Percentiles rank a stretch among this genome's conserved stretches.
Evolutionary conservation across 768 basidiomycete species (phyloP).

Genomic region (Lactarius sanguifluus): DNA sequence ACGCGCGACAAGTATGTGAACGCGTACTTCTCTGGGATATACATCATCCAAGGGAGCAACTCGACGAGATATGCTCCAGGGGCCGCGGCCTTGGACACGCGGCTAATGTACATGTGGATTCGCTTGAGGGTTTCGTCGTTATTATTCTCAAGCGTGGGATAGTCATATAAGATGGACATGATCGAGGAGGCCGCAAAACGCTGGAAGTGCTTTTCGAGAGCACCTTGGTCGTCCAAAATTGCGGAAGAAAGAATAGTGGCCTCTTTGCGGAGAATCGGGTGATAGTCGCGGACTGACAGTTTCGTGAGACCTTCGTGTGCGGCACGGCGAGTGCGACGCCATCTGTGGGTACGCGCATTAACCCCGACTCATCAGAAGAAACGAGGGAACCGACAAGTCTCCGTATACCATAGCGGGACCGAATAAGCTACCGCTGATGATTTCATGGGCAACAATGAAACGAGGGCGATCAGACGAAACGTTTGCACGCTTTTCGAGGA

Average conservation of each 20-base stretch:
- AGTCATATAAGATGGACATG: slow-evolving; percentile 15
- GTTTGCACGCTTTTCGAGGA: slow-evolving; percentile 39
- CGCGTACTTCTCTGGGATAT: slow-evolving; percentile 25
- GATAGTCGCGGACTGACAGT: not conserved
- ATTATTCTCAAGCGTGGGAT: slow-evolving; percentile 15
- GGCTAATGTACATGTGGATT: slow-evolving; percentile 2
- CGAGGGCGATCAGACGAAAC: slow-evolving; percentile 35
- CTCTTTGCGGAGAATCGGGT: slow-evolving; percentile 13
- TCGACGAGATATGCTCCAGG: slow-evolving; percentile 31
- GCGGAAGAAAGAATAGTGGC: slow-evolving; percentile 5
- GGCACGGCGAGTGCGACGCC: slow-evolving; percentile 22
- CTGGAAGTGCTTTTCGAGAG: slow-evolving; percentile 4
- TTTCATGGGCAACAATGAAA: slow-evolving; percentile 35
- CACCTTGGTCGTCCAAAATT: not conserved
- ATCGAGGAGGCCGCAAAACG: slow-evolving; percentile 12
- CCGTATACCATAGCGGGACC: slow-evolving; percentile 32
- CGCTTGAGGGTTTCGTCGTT: slow-evolving; percentile 12
- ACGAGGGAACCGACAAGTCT: slow-evolving; percentile 28
- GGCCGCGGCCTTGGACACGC: slow-evolving; percentile 9
- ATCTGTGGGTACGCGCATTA: not conserved
- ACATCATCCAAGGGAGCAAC: slow-evolving; percentile 29
- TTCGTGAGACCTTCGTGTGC: slow-evolving; percentile 19
- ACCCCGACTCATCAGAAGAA: not conserved
- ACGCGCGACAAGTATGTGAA: not conserved
- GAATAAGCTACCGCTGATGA: slow-evolving; percentile 36